Conservation (phyloP, 179 eudicot genomes). For the Heliamphora pulchella region DNA sequence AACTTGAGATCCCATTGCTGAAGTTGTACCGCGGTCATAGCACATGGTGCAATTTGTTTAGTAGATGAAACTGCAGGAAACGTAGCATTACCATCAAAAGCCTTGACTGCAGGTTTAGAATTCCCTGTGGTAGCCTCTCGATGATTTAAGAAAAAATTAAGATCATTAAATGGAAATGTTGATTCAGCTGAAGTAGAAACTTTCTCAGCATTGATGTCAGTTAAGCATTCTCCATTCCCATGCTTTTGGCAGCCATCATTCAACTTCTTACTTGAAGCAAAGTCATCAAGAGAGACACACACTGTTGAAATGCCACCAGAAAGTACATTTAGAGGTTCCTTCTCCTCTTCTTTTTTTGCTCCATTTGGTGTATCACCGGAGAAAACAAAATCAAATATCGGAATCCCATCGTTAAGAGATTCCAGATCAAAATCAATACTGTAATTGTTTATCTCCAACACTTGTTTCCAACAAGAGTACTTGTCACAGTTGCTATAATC, state of each 20-base stretch:
- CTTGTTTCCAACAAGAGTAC: slow-evolving; percentile 40
- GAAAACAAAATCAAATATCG: slow-evolving; percentile 43
- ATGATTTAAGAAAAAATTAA: slow-evolving; percentile 68
- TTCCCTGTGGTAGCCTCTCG: slow-evolving; percentile 28
- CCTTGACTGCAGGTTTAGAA: slow-evolving; percentile 27
- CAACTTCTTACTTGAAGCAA: slow-evolving; percentile 25
- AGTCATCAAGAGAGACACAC: slow-evolving; percentile 19
- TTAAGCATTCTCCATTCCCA: slow-evolving; percentile 28
- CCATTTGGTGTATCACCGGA: slow-evolving; percentile 33
- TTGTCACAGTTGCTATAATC: slow-evolving; percentile 38
- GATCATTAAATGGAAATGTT: slow-evolving; percentile 47
- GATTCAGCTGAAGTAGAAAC: slow-evolving; percentile 30
- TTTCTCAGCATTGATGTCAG: slow-evolving; percentile 22
- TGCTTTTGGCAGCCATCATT: slow-evolving; percentile 33
- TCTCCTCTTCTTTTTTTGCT: slow-evolving; percentile 32
- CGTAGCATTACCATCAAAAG: slow-evolving; percentile 22
- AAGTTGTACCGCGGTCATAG: slow-evolving; percentile 19
- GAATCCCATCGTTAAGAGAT: slow-evolving; percentile 30
- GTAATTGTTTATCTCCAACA: slow-evolving; percentile 44
- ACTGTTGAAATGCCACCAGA: slow-evolving; percentile 22
- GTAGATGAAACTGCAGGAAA: slow-evolving; percentile 21
- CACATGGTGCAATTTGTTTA: slow-evolving; percentile 25
- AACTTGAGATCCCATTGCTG: slow-evolving; percentile 33
- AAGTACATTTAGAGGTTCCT: slow-evolving; percentile 34
- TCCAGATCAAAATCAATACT: slow-evolving; percentile 20